Conservation (phyloP, 2,329 filamentous ascomycete genomes). For the Phialocephala subalpina region DNA sequence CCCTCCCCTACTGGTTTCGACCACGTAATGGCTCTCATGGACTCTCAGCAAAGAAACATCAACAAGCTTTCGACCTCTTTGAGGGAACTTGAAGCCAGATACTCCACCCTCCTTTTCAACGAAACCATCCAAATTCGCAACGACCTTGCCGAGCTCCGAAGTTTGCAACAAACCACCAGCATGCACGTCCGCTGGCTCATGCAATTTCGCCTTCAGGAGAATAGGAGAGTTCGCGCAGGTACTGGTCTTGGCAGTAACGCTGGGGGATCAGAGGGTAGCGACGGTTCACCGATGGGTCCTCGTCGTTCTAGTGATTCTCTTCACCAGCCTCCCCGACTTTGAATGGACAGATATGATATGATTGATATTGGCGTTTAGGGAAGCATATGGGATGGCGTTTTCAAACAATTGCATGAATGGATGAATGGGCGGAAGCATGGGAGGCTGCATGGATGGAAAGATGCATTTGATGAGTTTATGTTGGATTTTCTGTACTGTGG, state of each 20-base stretch:
- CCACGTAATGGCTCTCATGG: slow-evolving; percentile 54
- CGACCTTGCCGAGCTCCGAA: slow-evolving; percentile 61
- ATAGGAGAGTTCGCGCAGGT: slow-evolving; percentile 21
- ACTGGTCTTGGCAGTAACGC: slow-evolving; percentile 14
- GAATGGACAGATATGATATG: neutral
- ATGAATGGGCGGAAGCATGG: neutral
- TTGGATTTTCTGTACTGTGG: neutral
- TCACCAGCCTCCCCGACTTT: neutral
- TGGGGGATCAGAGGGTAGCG: slow-evolving; percentile 29
- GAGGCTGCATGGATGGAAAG: neutral
- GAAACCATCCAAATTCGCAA: slow-evolving; percentile 69
- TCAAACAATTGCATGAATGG: neutral
- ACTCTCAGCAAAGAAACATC: slow-evolving; percentile 62
- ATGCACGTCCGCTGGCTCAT: slow-evolving; percentile 48
- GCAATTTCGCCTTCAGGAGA: slow-evolving; percentile 44
- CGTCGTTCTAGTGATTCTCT: slow-evolving; percentile 1
- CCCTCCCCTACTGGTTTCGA: slow-evolving; percentile 49
- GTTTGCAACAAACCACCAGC: slow-evolving; percentile 43
- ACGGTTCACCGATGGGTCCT: slow-evolving; percentile 3
- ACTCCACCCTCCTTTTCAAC: slow-evolving; percentile 68
- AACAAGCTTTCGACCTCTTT: slow-evolving; percentile 64
- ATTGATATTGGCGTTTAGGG: neutral
- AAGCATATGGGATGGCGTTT: neutral
- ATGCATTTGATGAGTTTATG: neutral
- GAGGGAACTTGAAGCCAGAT: slow-evolving; percentile 65